Conservation (phyloP, 495 filamentous ascomycete genomes). For the Podospora sp. region DNA sequence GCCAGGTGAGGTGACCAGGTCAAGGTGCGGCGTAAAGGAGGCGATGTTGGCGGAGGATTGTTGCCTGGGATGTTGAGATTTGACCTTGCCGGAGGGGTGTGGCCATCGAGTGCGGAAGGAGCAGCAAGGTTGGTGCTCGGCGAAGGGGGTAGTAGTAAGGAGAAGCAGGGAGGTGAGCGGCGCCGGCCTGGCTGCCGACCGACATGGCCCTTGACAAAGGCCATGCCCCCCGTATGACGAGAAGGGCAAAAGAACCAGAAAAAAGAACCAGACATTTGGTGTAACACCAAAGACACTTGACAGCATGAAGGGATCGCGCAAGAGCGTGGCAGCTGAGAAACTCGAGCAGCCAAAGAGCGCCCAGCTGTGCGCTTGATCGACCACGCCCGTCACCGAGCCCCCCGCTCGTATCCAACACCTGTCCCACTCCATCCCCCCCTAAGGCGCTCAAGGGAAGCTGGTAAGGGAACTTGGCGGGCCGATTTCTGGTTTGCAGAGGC, state of each 20-base stretch:
- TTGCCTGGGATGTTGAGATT: constrained; percentile 5
- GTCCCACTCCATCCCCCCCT: too few relatives aligned
- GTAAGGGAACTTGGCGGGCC: not conserved
- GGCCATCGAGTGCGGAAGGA: not conserved
- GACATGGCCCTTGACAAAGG: not conserved
- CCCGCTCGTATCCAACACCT: not conserved
- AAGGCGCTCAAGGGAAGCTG: too few relatives aligned
- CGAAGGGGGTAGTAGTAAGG: not conserved
- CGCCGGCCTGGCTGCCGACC: not conserved
- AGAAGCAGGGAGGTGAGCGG: not conserved
- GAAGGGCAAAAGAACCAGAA: not conserved
- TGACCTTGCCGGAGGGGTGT: not conserved
- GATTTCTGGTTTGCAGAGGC: not conserved
- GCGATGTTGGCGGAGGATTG: not conserved
- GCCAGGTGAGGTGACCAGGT: not conserved
- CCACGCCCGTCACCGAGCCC: not conserved
- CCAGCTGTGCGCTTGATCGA: not conserved
- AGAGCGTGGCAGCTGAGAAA: not conserved
- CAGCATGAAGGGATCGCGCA: not conserved
- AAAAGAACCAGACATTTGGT: not conserved
- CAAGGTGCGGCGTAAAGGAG: constrained; percentile 8
- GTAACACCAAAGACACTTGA: not conserved
- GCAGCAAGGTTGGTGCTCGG: not conserved
- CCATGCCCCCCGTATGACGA: not conserved
- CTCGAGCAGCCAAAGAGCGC: not conserved